A percentile compares a stretch with the other conserved stretches of the same genome.
Evolutionary conservation across 345 rosid genomes (phyloP).

Genomic region (Rhodomyrtus tomentosa): DNA sequence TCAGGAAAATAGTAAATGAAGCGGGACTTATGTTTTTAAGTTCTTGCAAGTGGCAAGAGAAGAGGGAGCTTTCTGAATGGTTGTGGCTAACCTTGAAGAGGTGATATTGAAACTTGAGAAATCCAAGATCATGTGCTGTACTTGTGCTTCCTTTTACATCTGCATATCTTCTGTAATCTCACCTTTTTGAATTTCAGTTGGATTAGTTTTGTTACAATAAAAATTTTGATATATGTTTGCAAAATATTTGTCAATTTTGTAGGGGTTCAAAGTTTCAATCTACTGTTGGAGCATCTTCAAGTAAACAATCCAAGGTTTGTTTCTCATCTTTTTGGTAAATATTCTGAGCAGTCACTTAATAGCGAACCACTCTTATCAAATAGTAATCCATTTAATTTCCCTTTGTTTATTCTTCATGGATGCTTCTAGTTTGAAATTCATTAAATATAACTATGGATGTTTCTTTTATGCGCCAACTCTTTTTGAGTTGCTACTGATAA

Average conservation of each 20-base stretch:
- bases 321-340: background rate
- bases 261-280: conserved; percentile 31
- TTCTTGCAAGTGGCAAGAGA: background rate
- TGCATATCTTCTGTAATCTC: background rate
- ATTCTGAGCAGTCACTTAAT: background rate
- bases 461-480: background rate
- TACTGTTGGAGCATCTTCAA: conserved; percentile 13
- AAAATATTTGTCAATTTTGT: background rate
- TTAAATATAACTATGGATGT: background rate
- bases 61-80: background rate
- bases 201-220: background rate
- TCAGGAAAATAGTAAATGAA: background rate
- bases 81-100: background rate
- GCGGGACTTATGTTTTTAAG: background rate
- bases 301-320: conserved; percentile 43
- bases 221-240: background rate
- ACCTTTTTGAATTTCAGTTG: background rate
- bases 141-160: background rate
- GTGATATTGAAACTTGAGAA: background rate
- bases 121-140: background rate
- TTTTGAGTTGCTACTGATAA: background rate
- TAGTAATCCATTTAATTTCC: background rate
- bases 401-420: background rate
- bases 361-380: background rate
- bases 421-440: background rate